Conservation (phyloP, 495 filamentous ascomycete genomes). For the Penicillium alfredii region DNA sequence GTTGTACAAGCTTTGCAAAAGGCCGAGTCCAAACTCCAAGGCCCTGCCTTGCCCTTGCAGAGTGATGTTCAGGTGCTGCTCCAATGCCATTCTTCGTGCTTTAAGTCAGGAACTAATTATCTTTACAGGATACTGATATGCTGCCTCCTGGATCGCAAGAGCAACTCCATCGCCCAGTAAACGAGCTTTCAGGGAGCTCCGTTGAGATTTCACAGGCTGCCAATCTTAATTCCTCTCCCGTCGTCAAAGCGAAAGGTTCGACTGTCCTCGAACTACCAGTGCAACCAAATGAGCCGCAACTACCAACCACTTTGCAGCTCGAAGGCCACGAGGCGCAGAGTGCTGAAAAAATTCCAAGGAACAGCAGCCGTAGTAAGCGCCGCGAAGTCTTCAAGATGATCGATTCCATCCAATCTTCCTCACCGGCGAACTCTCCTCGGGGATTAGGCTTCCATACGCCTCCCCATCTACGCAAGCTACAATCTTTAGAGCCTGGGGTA, state of each 20-base stretch:
- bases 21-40: conserved; percentile 42
- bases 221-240: conserved; percentile 24
- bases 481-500: conserved; percentile 15
- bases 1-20: conserved; percentile 44
- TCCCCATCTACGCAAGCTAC: conserved; percentile 25
- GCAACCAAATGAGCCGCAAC: conserved; percentile 10
- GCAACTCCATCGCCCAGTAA: not conserved
- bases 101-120: too few relatives aligned
- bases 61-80: conserved; percentile 2
- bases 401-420: conserved; percentile 59
- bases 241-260: conserved; percentile 10
- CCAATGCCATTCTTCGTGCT: too few relatives aligned
- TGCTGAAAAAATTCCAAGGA: not conserved
- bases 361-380: conserved; percentile 48
- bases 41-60: conserved; percentile 25
- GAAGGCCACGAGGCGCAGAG: conserved; percentile 1
- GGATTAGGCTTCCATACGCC: conserved; percentile 35
- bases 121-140: not conserved
- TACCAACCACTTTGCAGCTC: conserved; percentile 5
- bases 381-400: conserved; percentile 63
- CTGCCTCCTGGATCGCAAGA: not conserved
- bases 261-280: conserved; percentile 2
- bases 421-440: conserved; percentile 31
- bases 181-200: conserved; percentile 8
- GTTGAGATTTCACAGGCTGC: conserved; percentile 3